These are phyloP conservation scores for Tricharina praecox DNA, from an alignment of 495 filamentous ascomycete genomes.

Conservation along the genomic window DNA sequence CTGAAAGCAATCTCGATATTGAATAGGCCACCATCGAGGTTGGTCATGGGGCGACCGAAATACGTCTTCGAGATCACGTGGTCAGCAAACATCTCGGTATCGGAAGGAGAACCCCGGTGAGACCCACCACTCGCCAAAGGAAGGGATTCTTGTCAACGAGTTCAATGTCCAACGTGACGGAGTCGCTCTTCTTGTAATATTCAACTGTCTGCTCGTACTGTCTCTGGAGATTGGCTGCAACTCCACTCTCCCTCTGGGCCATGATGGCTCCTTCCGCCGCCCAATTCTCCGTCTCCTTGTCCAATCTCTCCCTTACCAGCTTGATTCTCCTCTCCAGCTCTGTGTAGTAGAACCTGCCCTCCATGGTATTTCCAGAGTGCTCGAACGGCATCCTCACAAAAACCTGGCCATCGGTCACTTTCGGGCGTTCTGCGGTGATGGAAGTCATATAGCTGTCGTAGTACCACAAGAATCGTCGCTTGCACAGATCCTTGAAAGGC, in stretches of 20 bases:
- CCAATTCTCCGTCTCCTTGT: constrained; percentile 59
- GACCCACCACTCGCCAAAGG: constrained; percentile 37
- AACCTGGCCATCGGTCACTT: constrained; percentile 38
- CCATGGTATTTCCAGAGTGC: constrained; percentile 59
- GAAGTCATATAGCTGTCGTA: constrained; percentile 65
- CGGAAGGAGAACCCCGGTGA: constrained; percentile 16
- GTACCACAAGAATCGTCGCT: constrained; percentile 91
- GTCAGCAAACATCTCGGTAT: constrained; percentile 6
- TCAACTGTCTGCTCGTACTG: constrained; percentile 74
- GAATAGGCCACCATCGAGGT: constrained; percentile 83
- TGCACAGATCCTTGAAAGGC: constrained; percentile 78
- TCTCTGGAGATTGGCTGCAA: constrained; percentile 63
- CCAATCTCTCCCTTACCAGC: constrained; percentile 46
- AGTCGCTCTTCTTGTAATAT: constrained; percentile 48
- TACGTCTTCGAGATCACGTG: constrained; percentile 39
- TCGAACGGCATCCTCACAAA: constrained; percentile 83
- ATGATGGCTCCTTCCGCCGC: constrained; percentile 45
- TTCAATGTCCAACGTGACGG: constrained; percentile 53
- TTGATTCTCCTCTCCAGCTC: constrained; percentile 52
- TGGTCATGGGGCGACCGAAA: constrained; percentile 84
- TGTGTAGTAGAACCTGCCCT: constrained; percentile 68
- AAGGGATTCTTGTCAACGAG: constrained; percentile 60
- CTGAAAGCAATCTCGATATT: constrained; percentile 64
- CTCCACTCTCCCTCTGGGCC: constrained; percentile 48
- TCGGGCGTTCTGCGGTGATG: constrained; percentile 45